Percentiles rank a stretch among this genome's conserved stretches.
phyloP scores from a whole-genome alignment of 2,329 filamentous ascomycete species.

The Fusarium piperis region DNA sequence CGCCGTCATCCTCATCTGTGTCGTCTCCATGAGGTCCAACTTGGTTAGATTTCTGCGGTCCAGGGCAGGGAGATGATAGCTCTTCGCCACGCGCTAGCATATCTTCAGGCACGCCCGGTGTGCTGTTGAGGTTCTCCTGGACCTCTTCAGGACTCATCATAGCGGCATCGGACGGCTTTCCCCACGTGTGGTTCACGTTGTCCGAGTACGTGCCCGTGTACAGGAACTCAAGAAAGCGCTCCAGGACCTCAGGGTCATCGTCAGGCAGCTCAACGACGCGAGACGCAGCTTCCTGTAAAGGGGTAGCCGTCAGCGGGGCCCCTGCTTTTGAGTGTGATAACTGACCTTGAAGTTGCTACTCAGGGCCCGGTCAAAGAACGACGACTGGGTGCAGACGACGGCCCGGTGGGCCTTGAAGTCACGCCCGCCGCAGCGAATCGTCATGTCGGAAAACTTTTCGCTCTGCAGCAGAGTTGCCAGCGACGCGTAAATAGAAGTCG shows the following conservation, averaged over 20 bases:
- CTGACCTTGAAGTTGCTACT: conserved; percentile 42
- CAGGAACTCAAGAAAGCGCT: conserved; percentile 44
- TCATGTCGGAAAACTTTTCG: conserved; percentile 47
- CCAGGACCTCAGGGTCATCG: conserved; percentile 42
- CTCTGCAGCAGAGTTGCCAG: conserved; percentile 1
- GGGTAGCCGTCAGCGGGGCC: neutral
- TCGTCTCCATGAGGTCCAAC: neutral
- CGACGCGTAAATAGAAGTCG: conserved; percentile 1
- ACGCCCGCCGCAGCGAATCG: conserved; percentile 42
- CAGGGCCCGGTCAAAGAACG: conserved; percentile 45
- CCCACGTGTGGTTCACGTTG: neutral
- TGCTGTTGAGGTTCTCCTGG: neutral
- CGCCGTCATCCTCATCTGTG: neutral
- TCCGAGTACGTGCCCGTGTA: conserved; percentile 40
- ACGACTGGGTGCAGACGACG: conserved; percentile 49
- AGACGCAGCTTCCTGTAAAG: conserved; percentile 27
- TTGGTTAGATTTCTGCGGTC: neutral
- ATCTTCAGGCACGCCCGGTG: neutral
- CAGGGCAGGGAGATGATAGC: neutral
- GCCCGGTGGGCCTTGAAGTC: conserved; percentile 48
- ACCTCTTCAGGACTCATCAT: conserved; percentile 5
- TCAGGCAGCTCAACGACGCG: conserved; percentile 40
- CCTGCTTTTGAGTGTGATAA: neutral
- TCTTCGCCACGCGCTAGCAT: no score
- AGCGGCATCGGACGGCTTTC: neutral